These are phyloP conservation scores for Lachnellula arida DNA, from an alignment of 2,329 filamentous ascomycete species.

Conservation along the genomic window DNA sequence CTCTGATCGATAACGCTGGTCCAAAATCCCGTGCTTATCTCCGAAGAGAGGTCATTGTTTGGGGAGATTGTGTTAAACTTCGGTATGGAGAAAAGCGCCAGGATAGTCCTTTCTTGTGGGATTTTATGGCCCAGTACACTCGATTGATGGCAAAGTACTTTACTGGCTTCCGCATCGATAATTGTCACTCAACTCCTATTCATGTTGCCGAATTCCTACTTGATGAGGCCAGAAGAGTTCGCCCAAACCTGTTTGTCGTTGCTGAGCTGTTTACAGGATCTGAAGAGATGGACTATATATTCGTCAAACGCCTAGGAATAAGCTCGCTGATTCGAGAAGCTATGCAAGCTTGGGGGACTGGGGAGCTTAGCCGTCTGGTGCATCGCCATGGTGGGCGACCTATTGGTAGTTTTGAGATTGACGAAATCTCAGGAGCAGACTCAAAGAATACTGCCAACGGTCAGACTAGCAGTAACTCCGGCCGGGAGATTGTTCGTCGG, in stretches of 20 bases:
- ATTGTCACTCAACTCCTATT: slow-evolving; percentile 93
- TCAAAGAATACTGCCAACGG: slow-evolving; percentile 32
- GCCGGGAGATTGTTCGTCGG: slow-evolving; percentile 57
- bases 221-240: slow-evolving; percentile 83
- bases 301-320: slow-evolving; percentile 87
- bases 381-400: slow-evolving; percentile 90
- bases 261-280: slow-evolving; percentile 95
- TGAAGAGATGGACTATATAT: slow-evolving; percentile 93
- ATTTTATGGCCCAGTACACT: slow-evolving; percentile 92
- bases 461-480: slow-evolving; percentile 29
- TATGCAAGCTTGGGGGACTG: slow-evolving; percentile 97
- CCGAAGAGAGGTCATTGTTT: slow-evolving; percentile 92
- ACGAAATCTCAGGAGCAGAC: slow-evolving; percentile 68
- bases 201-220: slow-evolving; percentile 93
- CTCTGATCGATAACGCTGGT: slow-evolving; percentile 88
- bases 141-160: slow-evolving; percentile 92
- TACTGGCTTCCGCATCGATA: slow-evolving; percentile 92
- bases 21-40: slow-evolving; percentile 88
- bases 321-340: slow-evolving; percentile 92
- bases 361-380: slow-evolving; percentile 85
- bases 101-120: slow-evolving; percentile 92
- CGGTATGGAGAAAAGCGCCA: slow-evolving; percentile 76
- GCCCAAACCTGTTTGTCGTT: slow-evolving; percentile 84
- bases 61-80: slow-evolving; percentile 97
- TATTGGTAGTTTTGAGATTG: slow-evolving; percentile 95